These are phyloP conservation scores for Blastocystis sp. DNA, from an alignment of 352 stramenopile genomes.

Conservation along the genomic window DNA sequence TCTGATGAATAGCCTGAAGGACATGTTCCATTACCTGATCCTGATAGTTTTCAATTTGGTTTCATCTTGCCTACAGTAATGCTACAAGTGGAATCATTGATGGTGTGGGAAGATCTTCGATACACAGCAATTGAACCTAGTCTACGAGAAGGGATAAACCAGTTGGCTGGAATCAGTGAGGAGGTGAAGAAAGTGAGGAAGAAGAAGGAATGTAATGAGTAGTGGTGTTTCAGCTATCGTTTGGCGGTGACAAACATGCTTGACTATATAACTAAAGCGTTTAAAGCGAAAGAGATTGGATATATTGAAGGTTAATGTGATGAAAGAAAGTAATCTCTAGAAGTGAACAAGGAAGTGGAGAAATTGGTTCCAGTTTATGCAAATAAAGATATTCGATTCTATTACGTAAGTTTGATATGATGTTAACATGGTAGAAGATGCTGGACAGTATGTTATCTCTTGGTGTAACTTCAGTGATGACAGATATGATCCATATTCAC, in stretches of 20 bases:
- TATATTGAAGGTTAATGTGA: background rate
- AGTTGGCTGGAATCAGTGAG: conserved; percentile 48
- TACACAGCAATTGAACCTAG: background rate
- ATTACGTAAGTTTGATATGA: background rate
- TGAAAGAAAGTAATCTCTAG: background rate
- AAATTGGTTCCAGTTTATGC: background rate
- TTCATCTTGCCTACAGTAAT: conserved; percentile 37
- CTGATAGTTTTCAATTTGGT: conserved; percentile 37
- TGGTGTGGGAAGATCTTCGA: conserved; percentile 53
- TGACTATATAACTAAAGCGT: conserved; percentile 7
- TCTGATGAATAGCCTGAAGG: background rate
- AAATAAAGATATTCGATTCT: conserved; percentile 30
- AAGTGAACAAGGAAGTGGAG: conserved; percentile 1
- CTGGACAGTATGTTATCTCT: conserved; percentile 30
- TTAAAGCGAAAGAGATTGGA: conserved; percentile 54
- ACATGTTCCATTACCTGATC: background rate
- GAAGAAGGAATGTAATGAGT: background rate
- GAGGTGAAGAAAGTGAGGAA: conserved; percentile 51
- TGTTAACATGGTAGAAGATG: conserved; percentile 34
- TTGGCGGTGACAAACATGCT: conserved; percentile 52
- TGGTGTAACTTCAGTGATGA: conserved; percentile 54
- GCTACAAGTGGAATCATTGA: conserved; percentile 1
- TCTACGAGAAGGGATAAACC: conserved; percentile 21
- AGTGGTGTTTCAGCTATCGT: conserved; percentile 60
- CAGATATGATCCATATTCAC: conserved; percentile 57